Conservation (phyloP, 495 filamentous ascomycete genomes). For the Daldinia caldariorum region DNA sequence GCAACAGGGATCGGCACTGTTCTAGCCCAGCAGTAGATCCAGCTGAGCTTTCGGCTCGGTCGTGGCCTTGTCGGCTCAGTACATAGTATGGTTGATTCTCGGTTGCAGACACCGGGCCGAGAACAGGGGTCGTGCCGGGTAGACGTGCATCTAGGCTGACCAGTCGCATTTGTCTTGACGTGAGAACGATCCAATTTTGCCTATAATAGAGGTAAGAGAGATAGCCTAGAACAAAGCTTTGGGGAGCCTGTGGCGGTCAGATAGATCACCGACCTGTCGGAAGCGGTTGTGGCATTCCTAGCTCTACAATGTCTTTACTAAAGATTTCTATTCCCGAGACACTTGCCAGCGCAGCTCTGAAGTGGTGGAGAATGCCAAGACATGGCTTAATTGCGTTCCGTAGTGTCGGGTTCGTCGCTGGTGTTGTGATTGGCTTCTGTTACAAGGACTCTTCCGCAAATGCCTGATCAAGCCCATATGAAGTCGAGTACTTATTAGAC, state of each 20-base stretch:
- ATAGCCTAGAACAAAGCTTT: conserved; percentile 9
- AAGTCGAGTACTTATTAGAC: conserved; percentile 31
- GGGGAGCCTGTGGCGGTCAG: conserved; percentile 8
- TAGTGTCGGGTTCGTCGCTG: conserved; percentile 36
- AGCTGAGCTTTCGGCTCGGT: conserved; percentile 32
- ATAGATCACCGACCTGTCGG: conserved; percentile 16
- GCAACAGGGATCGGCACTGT: conserved; percentile 5
- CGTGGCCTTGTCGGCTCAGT: conserved; percentile 32
- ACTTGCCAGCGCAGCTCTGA: conserved; percentile 38
- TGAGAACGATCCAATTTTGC: conserved; percentile 11
- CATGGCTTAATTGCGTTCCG: conserved; percentile 39
- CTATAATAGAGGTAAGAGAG: conserved; percentile 6
- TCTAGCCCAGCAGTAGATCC: conserved; percentile 19
- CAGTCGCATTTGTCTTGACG: conserved; percentile 15
- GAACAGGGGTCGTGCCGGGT: conserved; percentile 20
- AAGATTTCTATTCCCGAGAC: conserved; percentile 37
- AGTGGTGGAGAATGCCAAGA: conserved; percentile 40
- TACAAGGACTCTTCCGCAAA: conserved; percentile 23
- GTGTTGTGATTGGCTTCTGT: conserved; percentile 32
- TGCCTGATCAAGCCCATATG: conserved; percentile 20
- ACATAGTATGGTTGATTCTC: neutral
- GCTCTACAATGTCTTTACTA: conserved; percentile 34
- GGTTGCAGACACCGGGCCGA: conserved; percentile 33
- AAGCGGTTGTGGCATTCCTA: conserved; percentile 13
- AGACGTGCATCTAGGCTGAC: conserved; percentile 21